Percentiles rank a stretch among this genome's conserved stretches.
Evolutionary conservation across 305 asterid genomes (phyloP).

Genomic region (Fraxinus ornus): DNA sequence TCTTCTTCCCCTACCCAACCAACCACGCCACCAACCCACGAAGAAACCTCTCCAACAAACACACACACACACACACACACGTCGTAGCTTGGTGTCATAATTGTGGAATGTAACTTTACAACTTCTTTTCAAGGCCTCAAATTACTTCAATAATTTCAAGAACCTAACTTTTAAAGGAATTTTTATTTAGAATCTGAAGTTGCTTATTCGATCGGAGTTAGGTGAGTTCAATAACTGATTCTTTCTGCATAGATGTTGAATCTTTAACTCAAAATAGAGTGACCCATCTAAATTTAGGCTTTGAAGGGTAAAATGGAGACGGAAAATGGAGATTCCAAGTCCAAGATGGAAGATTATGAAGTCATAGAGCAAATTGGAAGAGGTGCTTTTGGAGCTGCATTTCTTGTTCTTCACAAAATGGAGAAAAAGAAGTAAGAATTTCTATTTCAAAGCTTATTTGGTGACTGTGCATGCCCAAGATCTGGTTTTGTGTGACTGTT

Average conservation of each 20-base stretch:
- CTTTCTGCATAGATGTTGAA: background rate
- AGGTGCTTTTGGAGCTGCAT: slow-evolving; percentile 79
- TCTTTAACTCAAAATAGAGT: slow-evolving; percentile 28
- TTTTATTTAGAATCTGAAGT: slow-evolving; percentile 21
- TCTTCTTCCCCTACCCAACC: background rate
- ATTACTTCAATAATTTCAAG: slow-evolving; percentile 2
- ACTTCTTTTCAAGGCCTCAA: slow-evolving; percentile 28
- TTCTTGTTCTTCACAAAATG: slow-evolving; percentile 68
- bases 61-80: background rate
- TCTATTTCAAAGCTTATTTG: background rate
- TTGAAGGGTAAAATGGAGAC: slow-evolving; percentile 56
- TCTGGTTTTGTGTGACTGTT: background rate
- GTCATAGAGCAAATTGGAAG: slow-evolving; percentile 90
- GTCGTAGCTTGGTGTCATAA: background rate
- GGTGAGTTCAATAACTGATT: slow-evolving; percentile 9
- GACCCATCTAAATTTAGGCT: slow-evolving; percentile 38
- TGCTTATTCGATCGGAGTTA: slow-evolving; percentile 29
- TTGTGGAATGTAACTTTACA: slow-evolving; percentile 21
- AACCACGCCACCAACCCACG: background rate
- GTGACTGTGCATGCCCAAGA: slow-evolving; percentile 21
- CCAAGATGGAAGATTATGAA: slow-evolving; percentile 75
- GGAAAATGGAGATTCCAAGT: slow-evolving; percentile 45
- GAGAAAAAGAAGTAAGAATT: slow-evolving; percentile 67
- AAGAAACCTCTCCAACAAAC: background rate
- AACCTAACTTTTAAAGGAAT: background rate